phyloP scores from a whole-genome alignment of 2,329 filamentous ascomycete species.

The Sclerotinia sclerotiorum region DNA sequence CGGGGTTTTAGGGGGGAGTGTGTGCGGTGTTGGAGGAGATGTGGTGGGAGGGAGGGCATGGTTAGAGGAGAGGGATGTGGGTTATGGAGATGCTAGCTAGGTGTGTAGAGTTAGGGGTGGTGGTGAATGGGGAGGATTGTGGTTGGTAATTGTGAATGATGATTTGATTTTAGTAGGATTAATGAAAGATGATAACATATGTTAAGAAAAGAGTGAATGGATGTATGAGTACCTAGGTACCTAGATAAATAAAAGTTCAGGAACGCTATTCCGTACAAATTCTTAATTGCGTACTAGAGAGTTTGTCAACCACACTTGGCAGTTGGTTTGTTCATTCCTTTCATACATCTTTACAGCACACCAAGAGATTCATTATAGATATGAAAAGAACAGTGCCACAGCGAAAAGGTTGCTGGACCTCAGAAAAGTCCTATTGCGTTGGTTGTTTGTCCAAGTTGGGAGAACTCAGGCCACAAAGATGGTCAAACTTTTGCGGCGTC shows the following conservation, averaged over 20 bases:
- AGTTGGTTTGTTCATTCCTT: conserved; percentile 7
- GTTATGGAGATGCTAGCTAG: neutral
- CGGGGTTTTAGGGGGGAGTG: neutral
- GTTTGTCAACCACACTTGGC: neutral
- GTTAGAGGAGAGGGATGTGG: neutral
- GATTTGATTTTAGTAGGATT: neutral
- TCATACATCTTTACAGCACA: too few relatives aligned
- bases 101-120: neutral
- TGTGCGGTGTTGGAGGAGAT: neutral
- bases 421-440: neutral
- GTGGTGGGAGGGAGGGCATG: neutral
- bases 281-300: neutral
- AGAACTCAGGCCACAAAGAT: neutral
- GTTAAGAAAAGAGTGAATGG: neutral
- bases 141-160: neutral
- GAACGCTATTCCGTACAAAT: neutral
- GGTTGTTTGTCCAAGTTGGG: neutral
- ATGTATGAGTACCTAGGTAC: too few relatives aligned
- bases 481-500: neutral
- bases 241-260: neutral
- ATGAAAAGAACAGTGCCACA: neutral
- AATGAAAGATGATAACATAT: neutral
- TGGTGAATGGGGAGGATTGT: too few relatives aligned
- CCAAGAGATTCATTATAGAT: neutral
- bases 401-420: neutral